These are phyloP conservation scores for Emergomyces orientalis DNA, from an alignment of 2,329 filamentous ascomycete species.

Conservation along the genomic window DNA sequence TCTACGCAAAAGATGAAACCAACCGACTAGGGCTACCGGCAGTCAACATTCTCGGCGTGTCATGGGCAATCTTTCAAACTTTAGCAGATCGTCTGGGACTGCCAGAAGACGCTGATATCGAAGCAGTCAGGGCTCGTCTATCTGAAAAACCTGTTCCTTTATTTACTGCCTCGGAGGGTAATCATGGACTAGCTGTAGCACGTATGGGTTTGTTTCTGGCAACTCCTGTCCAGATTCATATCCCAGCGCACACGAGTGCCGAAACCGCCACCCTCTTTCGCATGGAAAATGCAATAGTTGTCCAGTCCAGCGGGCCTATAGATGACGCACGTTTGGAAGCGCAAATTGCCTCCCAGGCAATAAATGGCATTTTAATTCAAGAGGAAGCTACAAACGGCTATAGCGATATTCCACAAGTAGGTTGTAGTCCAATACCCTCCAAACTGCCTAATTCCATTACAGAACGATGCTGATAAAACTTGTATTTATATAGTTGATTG, in stretches of 20 bases:
- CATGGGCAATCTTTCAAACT: background rate
- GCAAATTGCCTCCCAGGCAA: background rate
- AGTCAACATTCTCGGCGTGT: background rate
- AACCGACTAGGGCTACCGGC: background rate
- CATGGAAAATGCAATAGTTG: background rate
- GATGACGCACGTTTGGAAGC: background rate
- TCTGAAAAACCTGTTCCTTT: background rate
- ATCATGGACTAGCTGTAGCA: background rate
- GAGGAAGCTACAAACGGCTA: background rate
- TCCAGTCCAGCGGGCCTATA: background rate
- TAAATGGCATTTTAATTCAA: background rate
- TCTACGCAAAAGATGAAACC: background rate
- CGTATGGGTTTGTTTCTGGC: background rate
- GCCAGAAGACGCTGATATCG: background rate
- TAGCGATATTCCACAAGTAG: background rate
- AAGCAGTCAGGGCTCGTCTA: background rate
- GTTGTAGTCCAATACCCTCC: background rate
- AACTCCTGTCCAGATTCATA: background rate
- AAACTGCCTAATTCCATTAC: background rate
- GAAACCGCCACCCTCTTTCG: background rate
- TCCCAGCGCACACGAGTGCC: background rate
- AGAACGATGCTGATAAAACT: background rate
- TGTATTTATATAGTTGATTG: background rate
- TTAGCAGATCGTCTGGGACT: background rate
- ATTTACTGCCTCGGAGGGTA: background rate